Evolutionary conservation across 1,284 basidiomycete genomes (phyloP).

Genomic region (Boletus coffeatus): DNA sequence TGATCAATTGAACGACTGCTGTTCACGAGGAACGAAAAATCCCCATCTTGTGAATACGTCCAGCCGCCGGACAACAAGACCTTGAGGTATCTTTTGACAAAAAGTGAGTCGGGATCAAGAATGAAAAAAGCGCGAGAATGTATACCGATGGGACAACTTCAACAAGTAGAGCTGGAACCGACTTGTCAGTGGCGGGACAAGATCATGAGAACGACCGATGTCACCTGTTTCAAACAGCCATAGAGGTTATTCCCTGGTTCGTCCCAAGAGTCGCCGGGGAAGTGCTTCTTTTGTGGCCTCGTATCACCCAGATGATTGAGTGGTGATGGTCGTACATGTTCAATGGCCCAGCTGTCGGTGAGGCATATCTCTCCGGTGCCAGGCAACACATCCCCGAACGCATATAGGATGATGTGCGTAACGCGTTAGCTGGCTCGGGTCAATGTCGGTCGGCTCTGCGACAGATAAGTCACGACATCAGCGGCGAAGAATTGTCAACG

Average conservation of each 20-base stretch:
- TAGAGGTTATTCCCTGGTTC: conserved; percentile 74
- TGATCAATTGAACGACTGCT: conserved; percentile 60
- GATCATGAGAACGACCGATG: conserved; percentile 2
- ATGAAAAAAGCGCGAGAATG: neutral
- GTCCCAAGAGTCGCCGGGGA: conserved; percentile 53
- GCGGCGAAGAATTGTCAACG: conserved; percentile 20
- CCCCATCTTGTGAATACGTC: conserved; percentile 64
- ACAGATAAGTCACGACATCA: conserved; percentile 17
- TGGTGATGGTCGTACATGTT: conserved; percentile 44
- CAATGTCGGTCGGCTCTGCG: conserved; percentile 56
- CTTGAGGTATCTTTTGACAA: conserved; percentile 57
- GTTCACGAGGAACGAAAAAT: conserved; percentile 59
- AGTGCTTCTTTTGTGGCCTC: conserved; percentile 50
- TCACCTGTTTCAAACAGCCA: conserved; percentile 82
- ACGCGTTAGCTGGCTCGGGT: conserved; percentile 58
- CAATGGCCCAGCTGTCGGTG: conserved; percentile 81
- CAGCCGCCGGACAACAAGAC: conserved; percentile 73
- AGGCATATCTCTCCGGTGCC: conserved; percentile 63
- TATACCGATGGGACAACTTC: conserved; percentile 48
- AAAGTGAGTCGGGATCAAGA: neutral
- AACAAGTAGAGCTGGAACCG: conserved; percentile 46
- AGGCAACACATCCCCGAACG: conserved; percentile 77
- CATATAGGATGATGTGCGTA: conserved; percentile 80
- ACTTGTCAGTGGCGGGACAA: neutral
- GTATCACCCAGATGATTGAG: neutral